Conservation (phyloP, 805 yeast genomes). For the Lipomyces yamadae region DNA sequence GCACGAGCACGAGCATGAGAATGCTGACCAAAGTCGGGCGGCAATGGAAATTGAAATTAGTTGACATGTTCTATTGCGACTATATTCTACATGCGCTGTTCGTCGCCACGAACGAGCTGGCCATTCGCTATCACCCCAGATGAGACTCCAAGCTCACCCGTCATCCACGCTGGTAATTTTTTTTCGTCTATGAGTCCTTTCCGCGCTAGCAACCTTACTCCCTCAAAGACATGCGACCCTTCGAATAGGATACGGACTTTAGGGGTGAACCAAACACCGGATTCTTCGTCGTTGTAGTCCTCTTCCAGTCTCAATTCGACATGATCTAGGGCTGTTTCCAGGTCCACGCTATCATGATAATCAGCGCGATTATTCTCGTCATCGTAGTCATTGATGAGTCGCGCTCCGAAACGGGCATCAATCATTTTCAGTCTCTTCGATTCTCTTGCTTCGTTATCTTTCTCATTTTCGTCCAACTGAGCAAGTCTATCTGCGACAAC, state of each 20-base stretch:
- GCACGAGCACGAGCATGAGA: constrained; percentile 9
- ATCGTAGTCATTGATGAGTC: constrained; percentile 3
- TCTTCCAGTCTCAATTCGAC: constrained; percentile 33
- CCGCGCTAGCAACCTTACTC: constrained; percentile 28
- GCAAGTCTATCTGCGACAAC: constrained; percentile 7
- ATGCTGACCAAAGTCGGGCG: constrained; percentile 7
- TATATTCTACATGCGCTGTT: neutral
- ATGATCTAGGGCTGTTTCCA: constrained; percentile 21
- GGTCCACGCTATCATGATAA: constrained; percentile 8
- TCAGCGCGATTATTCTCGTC: constrained; percentile 4
- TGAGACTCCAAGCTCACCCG: constrained; percentile 37
- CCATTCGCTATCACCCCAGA: constrained; percentile 27
- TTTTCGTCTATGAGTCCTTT: constrained; percentile 29
- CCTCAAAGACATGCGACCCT: constrained; percentile 37
- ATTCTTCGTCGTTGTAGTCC: constrained; percentile 1
- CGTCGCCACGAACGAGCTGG: constrained; percentile 6
- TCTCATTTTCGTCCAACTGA: neutral
- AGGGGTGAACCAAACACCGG: constrained; percentile 15
- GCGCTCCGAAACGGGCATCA: constrained; percentile 33
- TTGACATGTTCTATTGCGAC: constrained; percentile 4
- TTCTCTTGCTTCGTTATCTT: constrained; percentile 13
- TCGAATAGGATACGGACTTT: constrained; percentile 25
- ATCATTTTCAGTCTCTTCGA: constrained; percentile 17
- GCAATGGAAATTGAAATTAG: constrained; percentile 34
- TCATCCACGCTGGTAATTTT: constrained; percentile 37